Percentiles rank a stretch among this genome's conserved stretches.
phyloP scores from a whole-genome alignment of 805 yeast genomes.

The Cephaloascus albidus region DNA sequence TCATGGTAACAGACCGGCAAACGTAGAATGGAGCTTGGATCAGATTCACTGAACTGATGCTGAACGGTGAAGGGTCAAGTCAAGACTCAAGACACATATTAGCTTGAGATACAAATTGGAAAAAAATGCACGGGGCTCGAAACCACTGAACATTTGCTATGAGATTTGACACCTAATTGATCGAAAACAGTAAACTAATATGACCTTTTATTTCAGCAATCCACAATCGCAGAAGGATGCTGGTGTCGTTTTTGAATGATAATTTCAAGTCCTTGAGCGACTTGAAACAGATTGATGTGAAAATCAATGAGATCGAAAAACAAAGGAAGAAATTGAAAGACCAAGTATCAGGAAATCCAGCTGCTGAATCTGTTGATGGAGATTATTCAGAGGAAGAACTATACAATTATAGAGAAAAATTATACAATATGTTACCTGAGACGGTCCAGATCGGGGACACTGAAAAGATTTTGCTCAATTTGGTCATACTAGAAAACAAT shows the following conservation, averaged over 20 bases:
- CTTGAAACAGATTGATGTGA: constrained; percentile 16
- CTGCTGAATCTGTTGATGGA: constrained; percentile 3
- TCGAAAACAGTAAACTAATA: too few relatives aligned
- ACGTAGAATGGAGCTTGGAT: too few relatives aligned
- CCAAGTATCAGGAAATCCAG: background rate
- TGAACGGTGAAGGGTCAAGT: too few relatives aligned
- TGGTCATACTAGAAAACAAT: constrained; percentile 2
- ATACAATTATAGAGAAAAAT: background rate
- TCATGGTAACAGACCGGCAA: too few relatives aligned
- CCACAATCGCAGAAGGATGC: constrained; percentile 6
- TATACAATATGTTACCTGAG: constrained; percentile 4
- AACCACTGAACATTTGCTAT: too few relatives aligned
- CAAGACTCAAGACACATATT: too few relatives aligned
- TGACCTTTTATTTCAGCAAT: too few relatives aligned
- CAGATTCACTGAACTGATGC: too few relatives aligned
- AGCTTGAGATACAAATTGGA: too few relatives aligned
- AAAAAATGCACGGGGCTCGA: too few relatives aligned
- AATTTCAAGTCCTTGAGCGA: constrained; percentile 24
- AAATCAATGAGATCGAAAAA: constrained; percentile 15
- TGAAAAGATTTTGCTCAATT: constrained; percentile 7
- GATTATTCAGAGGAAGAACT: constrained; percentile 1
- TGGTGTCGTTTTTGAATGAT: constrained; percentile 22
- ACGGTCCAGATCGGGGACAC: constrained; percentile 8
- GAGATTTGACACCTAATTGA: too few relatives aligned
- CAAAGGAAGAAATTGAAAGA: constrained; percentile 1